phyloP scores from a whole-genome alignment of 1,284 basidiomycete genomes.

The Chondrostereum purpureum region DNA sequence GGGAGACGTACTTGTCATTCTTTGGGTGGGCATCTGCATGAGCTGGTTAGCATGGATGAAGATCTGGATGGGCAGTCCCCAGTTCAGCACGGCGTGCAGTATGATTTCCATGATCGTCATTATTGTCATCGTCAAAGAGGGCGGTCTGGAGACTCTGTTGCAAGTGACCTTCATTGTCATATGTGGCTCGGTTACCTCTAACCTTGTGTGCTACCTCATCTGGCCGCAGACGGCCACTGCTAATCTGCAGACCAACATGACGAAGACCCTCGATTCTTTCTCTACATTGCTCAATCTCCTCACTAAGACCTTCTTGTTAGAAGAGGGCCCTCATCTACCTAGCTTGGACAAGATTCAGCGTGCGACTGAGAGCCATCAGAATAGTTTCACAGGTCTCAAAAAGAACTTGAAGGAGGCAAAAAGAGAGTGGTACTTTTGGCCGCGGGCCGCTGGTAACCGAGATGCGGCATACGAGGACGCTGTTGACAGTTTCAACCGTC shows the following conservation, averaged over 20 bases:
- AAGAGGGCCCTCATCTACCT: constrained; percentile 52
- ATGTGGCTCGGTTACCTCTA: constrained; percentile 73
- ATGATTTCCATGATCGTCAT: constrained; percentile 88
- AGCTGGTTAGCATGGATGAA: constrained; percentile 82
- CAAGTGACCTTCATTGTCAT: constrained; percentile 76
- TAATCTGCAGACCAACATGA: constrained; percentile 80
- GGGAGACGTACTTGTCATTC: constrained; percentile 60
- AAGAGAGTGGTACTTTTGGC: constrained; percentile 60
- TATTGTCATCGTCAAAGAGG: constrained; percentile 90
- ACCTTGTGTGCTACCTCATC: constrained; percentile 75
- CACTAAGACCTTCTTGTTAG: constrained; percentile 79
- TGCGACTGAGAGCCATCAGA: constrained; percentile 78
- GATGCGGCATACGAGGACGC: constrained; percentile 74
- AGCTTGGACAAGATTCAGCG: constrained; percentile 60
- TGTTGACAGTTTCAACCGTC: constrained; percentile 74
- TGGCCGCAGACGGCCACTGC: constrained; percentile 84
- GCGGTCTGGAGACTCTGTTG: constrained; percentile 67
- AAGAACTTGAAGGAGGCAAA: constrained; percentile 79
- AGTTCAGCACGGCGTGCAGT: constrained; percentile 85
- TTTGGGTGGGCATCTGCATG: constrained; percentile 83
- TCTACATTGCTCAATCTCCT: constrained; percentile 77
- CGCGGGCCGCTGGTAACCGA: constrained; percentile 16
- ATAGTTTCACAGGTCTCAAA: constrained; percentile 83
- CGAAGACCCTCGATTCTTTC: constrained; percentile 81
- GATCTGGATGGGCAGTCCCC: constrained; percentile 82